These are phyloP conservation scores for Lotmaria passim DNA, from an alignment of 208 protist genomes.

Conservation along the genomic window DNA sequence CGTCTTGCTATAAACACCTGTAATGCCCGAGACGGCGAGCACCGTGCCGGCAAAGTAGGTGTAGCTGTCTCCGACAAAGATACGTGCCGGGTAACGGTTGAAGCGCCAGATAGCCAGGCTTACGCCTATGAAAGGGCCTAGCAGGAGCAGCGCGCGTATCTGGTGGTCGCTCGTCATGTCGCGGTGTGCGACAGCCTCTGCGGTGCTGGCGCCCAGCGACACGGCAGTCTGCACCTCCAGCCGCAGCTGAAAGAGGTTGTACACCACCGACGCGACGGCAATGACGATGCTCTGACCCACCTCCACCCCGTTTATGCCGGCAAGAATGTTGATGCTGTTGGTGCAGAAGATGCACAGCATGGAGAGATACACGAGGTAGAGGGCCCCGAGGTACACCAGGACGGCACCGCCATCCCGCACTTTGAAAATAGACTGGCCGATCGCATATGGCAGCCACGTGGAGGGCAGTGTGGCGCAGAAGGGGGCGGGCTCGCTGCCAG, in stretches of 20 bases:
- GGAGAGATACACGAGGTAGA: slow-evolving; percentile 97
- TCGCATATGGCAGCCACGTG: slow-evolving; percentile 23
- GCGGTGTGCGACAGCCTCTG: neutral
- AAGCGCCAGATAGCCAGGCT: slow-evolving; percentile 92
- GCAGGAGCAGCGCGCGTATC: slow-evolving; percentile 91
- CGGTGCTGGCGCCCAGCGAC: neutral
- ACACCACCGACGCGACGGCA: slow-evolving; percentile 87
- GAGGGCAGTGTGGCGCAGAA: slow-evolving; percentile 5
- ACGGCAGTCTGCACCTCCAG: slow-evolving; percentile 30
- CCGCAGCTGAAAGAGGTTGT: slow-evolving; percentile 95
- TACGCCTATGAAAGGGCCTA: slow-evolving; percentile 95
- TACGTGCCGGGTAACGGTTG: slow-evolving; percentile 97
- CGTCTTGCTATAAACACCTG: slow-evolving; percentile 98
- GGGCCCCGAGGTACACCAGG: slow-evolving; percentile 81
- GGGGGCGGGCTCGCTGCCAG: neutral
- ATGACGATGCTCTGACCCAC: slow-evolving; percentile 98
- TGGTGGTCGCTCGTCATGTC: slow-evolving; percentile 68
- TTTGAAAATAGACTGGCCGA: slow-evolving; percentile 19
- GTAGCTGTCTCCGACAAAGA: slow-evolving; percentile 99
- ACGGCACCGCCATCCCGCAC: slow-evolving; percentile 17
- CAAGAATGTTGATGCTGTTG: slow-evolving; percentile 99
- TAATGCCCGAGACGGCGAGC: slow-evolving; percentile 96
- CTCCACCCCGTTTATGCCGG: slow-evolving; percentile 99
- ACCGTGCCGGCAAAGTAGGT: slow-evolving; percentile 99
- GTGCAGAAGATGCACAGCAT: slow-evolving; percentile 98